Percentiles rank a stretch among this genome's conserved stretches.
These are phyloP conservation scores for Rusavskia elegans DNA, from an alignment of 495 filamentous ascomycete species.

Conservation along the genomic window DNA sequence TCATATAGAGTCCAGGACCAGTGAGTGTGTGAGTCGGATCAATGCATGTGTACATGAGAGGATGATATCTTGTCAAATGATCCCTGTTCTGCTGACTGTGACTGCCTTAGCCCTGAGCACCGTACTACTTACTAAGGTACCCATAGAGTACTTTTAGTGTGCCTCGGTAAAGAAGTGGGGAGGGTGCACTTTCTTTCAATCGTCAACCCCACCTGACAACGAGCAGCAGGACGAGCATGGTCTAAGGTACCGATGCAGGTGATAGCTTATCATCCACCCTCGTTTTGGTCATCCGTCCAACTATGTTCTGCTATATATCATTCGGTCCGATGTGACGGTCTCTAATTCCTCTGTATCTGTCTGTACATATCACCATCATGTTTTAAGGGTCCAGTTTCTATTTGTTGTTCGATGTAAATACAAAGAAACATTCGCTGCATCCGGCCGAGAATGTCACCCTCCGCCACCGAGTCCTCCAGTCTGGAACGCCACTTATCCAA, in stretches of 20 bases:
- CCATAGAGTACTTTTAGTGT: too few species aligned
- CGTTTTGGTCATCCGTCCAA: background rate
- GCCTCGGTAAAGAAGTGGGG: background rate
- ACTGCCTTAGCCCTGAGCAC: too few species aligned
- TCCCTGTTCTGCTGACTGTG: too few species aligned
- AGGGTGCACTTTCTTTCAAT: too few species aligned
- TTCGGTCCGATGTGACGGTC: background rate
- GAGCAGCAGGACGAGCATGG: background rate
- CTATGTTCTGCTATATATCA: background rate
- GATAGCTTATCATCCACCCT: background rate
- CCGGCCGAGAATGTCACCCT: background rate
- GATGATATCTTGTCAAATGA: too few species aligned
- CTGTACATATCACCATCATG: too few species aligned
- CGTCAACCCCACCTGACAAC: background rate
- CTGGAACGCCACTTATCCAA: background rate
- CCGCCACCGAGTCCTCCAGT: background rate
- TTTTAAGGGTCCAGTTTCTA: too few species aligned
- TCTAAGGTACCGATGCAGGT: background rate
- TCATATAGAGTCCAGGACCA: too few species aligned
- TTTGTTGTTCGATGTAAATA: background rate
- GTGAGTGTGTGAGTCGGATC: too few species aligned
- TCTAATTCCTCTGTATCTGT: background rate
- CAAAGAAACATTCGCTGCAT: background rate
- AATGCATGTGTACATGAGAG: too few species aligned
- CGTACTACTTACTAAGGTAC: too few species aligned